Evolutionary conservation across 768 basidiomycete species (phyloP), one percentile per base, ranked within the genome.

Genomic region (Tylopilus felleus): DNA sequence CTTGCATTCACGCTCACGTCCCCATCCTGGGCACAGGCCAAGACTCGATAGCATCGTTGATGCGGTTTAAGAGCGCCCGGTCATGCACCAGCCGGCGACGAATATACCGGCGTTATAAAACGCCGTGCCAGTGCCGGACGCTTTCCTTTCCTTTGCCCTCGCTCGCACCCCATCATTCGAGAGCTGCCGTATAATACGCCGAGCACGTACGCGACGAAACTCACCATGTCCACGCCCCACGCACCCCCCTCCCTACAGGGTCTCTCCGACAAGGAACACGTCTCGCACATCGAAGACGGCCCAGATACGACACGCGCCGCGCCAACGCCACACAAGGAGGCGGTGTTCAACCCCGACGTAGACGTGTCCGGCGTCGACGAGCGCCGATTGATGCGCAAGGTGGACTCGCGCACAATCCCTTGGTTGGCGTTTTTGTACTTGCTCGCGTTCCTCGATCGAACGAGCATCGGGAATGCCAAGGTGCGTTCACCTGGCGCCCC

Each of bases 351-450:
- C 50, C 57, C 78, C n/a, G 71, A 80, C 43, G 62, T 85, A 53
- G 86, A 87, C 65, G 70, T 77, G 25, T 83, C 80, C 55, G 75
- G 71, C 10, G 71, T 91, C 45, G 80, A 91, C 64, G 88, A 89
- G 68, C 79, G 79, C 52, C 84, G 81, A 65, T 66, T 90, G 56
- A 64, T 91, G 56, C 74, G 87, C 61, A 90, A 88, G 70, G 77
- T 90, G 44, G 86, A 87, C 68, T 59, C 75, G 53, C 77, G 78
- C n/a, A 76, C 86, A 57, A 76, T 86, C 35, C 82, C 85, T 10
- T 88, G 86, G 87, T 64, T 87, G 38, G 84, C 87, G 5, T 77
- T 93, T 49, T 69, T 93, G 60, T 90, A 90, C 69, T 74, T 91
- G 35, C 74, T 92, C 36, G 85, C 84, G 60, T 91, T 90, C 75